phyloP scores from a whole-genome alignment of 2,329 filamentous ascomycete genomes.

The Ophiocordyceps camponoti-saundersi region DNA sequence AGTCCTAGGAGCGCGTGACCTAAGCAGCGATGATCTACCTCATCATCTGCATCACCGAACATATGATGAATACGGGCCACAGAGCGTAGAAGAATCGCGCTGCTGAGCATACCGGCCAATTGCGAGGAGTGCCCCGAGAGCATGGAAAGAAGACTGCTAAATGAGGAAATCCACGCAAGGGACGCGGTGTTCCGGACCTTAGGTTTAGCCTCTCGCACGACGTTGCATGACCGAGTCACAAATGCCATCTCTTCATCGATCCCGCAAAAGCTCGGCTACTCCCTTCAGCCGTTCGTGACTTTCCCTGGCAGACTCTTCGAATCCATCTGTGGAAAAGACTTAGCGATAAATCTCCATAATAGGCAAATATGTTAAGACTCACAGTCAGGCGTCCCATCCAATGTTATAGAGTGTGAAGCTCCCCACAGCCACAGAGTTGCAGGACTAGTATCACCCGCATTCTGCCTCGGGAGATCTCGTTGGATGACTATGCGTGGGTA shows the following conservation, averaged over 20 bases:
- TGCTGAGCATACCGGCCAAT: no score
- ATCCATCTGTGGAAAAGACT: slow-evolving; percentile 1
- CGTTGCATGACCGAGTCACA: no score
- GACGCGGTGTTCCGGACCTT: no score
- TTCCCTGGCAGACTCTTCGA: slow-evolving; percentile 2
- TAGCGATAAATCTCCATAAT: no score
- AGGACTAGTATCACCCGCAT: slow-evolving; percentile 1
- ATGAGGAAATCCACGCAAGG: no score
- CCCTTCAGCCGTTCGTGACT: slow-evolving; percentile 3
- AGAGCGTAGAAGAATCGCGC: no score
- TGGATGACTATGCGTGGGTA: slow-evolving; percentile 5
- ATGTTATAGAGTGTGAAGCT: slow-evolving; percentile 5
- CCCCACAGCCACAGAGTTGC: slow-evolving; percentile 7
- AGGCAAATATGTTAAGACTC: slow-evolving; percentile 1
- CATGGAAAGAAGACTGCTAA: no score
- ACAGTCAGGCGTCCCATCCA: slow-evolving; percentile 6
- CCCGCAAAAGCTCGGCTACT: slow-evolving; percentile 1
- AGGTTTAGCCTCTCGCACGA: no score
- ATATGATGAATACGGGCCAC: no score
- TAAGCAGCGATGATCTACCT: no score
- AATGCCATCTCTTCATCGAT: slow-evolving; percentile 1
- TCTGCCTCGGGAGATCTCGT: slow-evolving; percentile 4
- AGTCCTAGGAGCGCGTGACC: slow-evolving; percentile 6
- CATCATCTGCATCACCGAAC: no score
- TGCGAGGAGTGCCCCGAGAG: no score